A percentile compares a stretch with the other conserved stretches of the same genome.
Evolutionary conservation across 495 filamentous ascomycete genomes (phyloP).

Genomic region (Aspergillus indologenus): DNA sequence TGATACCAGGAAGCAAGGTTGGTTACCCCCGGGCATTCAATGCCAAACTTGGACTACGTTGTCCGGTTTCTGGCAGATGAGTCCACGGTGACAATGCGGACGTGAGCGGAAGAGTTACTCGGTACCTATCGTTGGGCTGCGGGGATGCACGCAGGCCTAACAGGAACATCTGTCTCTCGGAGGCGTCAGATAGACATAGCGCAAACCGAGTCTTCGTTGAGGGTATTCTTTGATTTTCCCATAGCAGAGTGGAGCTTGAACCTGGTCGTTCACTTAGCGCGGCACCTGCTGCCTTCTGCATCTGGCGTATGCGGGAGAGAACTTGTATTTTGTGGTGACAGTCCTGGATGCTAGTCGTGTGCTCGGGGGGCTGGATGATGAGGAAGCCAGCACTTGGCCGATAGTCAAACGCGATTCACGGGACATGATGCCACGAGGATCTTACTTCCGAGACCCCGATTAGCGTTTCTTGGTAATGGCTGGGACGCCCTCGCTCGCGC

Average conservation of each 20-base stretch:
- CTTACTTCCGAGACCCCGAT: slow-evolving; percentile 1
- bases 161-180: too few species aligned
- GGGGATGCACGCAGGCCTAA: too few species aligned
- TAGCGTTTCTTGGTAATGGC: slow-evolving; percentile 43
- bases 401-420: background rate
- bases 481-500: slow-evolving; percentile 52
- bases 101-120: too few species aligned
- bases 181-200: too few species aligned
- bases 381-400: background rate
- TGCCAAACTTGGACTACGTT: too few species aligned
- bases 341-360: background rate
- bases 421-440: background rate
- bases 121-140: too few species aligned
- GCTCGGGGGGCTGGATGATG: background rate
- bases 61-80: too few species aligned
- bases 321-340: background rate
- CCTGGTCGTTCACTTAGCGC: background rate
- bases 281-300: background rate
- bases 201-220: too few species aligned
- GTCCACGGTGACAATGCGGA: too few species aligned
- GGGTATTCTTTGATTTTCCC: too few species aligned
- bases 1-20: too few species aligned
- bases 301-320: background rate
- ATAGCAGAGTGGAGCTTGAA: background rate
- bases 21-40: too few species aligned